phyloP scores from a whole-genome alignment of 164 flowering plant genomes.

The Nelumbo lutea region DNA sequence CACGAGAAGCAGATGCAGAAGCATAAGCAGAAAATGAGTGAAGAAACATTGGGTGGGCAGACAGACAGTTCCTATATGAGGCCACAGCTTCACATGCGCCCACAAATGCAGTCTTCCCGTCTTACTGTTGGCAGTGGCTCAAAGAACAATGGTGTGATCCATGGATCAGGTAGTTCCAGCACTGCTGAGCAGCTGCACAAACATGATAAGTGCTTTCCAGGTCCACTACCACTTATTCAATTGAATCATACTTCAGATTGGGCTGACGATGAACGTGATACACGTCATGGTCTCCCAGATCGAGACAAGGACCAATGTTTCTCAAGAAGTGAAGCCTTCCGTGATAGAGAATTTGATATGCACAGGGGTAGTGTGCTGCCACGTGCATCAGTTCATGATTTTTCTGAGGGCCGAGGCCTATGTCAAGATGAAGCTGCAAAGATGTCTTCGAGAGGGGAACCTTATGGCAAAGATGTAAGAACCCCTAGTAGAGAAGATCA shows the following conservation, averaged over 20 bases:
- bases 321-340: constrained; percentile 41
- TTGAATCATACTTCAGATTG: constrained; percentile 82
- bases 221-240: constrained; percentile 65
- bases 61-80: constrained; percentile 21
- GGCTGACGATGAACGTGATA: constrained; percentile 99
- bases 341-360: constrained; percentile 72
- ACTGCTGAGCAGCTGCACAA: constrained; percentile 30
- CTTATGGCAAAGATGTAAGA: constrained; percentile 37
- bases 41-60: constrained; percentile 34
- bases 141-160: constrained; percentile 22
- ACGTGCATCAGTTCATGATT: constrained; percentile 34
- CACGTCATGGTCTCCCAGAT: constrained; percentile 49
- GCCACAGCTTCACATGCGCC: constrained; percentile 35
- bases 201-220: constrained; percentile 52
- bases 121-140: constrained; percentile 20
- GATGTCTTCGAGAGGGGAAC: constrained; percentile 34
- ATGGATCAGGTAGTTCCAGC: constrained; percentile 20
- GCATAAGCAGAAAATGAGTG: constrained; percentile 39
- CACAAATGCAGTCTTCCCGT: constrained; percentile 33
- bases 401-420: constrained; percentile 37
- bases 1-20: constrained; percentile 53
- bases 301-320: constrained; percentile 50
- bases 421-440: constrained; percentile 53
- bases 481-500: constrained; percentile 52
- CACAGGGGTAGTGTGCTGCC: constrained; percentile 49